Base-by-base conservation (phyloP, 148 eudicot species). In the Simmondsia chinensis region DNA sequence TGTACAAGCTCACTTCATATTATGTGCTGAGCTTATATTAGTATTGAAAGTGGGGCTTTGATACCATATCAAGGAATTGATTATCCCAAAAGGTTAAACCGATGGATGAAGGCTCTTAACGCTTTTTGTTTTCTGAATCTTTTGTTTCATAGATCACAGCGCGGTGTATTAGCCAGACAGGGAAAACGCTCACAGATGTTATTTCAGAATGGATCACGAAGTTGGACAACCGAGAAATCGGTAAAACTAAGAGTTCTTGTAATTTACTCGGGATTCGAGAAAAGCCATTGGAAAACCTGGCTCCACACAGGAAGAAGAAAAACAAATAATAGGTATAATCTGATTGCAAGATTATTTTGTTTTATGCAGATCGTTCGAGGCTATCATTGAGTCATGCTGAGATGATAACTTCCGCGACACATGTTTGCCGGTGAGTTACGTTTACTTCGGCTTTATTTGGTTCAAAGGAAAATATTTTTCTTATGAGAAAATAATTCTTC, bases 381-480 rank as follows among this genome's bases (percentile, higher is more conserved):
- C 48, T 89, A 83, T 72, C 71, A 3, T 49, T 89, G 63, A 65
- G 63, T 46, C 95, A 89, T 64, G 56, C 72, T 39, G 95, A 81
- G 42, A 67, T 59, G 74, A 69, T 89, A 37, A 74, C 74, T 66
- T 39, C 79, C 43, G 59, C 46, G 24, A 76, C 97, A 7, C 70
- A 63, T 57, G 49, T 76, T 31, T 89, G 97, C 85, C 64, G 46
- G 97, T 89, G 56, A 56, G 94, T 43, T 19, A 21, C 31, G 11
- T 22, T 33, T 37, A 40, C 36, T 20, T 13, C 2, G 9, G 2
- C n/a, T 20, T 19, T 52, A n/a, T 17, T 49, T 11, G 22, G 31
- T 20, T 50, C n/a, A n/a, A n/a, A n/a, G 28, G 21, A 17, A 12
- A 19, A 2, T 43, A 23, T 15, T 25, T 16, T 12, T 18, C 18